These are phyloP conservation scores for Pythium dissotocum DNA, from an alignment of 352 stramenopile genomes.

Conservation along the genomic window DNA sequence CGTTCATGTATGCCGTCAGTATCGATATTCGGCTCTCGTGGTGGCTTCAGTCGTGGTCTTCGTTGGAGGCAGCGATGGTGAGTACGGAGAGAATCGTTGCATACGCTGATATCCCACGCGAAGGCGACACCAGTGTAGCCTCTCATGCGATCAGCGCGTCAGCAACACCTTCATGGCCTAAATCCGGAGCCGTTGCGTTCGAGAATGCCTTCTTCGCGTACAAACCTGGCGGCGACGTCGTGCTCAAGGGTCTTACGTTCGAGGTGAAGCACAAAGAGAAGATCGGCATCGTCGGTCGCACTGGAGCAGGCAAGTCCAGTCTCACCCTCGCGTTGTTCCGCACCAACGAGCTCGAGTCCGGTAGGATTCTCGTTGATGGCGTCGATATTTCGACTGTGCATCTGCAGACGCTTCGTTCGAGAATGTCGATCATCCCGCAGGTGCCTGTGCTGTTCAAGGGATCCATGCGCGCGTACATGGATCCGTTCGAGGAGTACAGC, in stretches of 20 bases:
- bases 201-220: constrained; percentile 82
- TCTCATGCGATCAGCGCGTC: neutral
- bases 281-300: constrained; percentile 90
- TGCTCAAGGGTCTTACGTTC: constrained; percentile 55
- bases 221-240: constrained; percentile 36
- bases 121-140: constrained; percentile 18
- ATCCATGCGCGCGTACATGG: constrained; percentile 77
- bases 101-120: constrained; percentile 34
- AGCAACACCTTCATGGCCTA: constrained; percentile 50
- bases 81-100: constrained; percentile 50
- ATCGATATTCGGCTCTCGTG: constrained; percentile 44
- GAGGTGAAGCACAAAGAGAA: constrained; percentile 44
- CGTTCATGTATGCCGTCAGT: constrained; percentile 85
- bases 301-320: constrained; percentile 82
- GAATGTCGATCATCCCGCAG: constrained; percentile 53
- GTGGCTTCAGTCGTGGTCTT: constrained; percentile 59
- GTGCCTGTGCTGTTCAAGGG: constrained; percentile 91
- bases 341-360: constrained; percentile 87
- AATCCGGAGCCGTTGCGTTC: constrained; percentile 63
- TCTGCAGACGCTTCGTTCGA: constrained; percentile 24
- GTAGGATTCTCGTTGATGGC: constrained; percentile 38
- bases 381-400: constrained; percentile 33
- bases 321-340: constrained; percentile 91
- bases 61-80: constrained; percentile 52
- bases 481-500: constrained; percentile 77